phyloP scores from a whole-genome alignment of 768 basidiomycete genomes.

The Lyophyllum shimeji region DNA sequence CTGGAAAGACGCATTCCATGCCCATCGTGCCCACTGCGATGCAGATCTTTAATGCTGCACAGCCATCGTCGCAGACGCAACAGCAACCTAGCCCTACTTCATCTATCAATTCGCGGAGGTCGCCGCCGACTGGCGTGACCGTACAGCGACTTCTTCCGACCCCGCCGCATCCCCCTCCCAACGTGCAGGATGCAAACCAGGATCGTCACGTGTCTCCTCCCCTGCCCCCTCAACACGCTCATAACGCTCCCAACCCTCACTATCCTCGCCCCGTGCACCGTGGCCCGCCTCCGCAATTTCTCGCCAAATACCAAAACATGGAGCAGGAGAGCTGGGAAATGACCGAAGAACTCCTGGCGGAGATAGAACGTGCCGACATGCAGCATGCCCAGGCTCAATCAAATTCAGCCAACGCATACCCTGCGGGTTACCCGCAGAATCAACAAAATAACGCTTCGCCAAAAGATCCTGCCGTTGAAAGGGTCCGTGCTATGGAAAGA shows the following conservation, averaged over 20 bases:
- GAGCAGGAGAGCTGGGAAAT: slow-evolving; percentile 61
- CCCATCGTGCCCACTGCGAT: slow-evolving; percentile 59
- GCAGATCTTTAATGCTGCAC: slow-evolving; percentile 45
- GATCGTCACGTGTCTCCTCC: slow-evolving; percentile 36
- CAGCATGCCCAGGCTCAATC: slow-evolving; percentile 54
- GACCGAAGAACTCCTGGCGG: slow-evolving; percentile 68
- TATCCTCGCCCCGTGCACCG: slow-evolving; percentile 69
- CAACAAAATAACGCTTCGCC: slow-evolving; percentile 42
- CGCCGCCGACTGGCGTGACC: slow-evolving; percentile 36
- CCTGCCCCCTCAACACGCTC: slow-evolving; percentile 29
- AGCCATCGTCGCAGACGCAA: slow-evolving; percentile 38
- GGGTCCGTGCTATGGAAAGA: slow-evolving; percentile 51
- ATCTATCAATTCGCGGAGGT: slow-evolving; percentile 37
- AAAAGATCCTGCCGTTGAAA: slow-evolving; percentile 54
- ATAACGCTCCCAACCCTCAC: slow-evolving; percentile 38
- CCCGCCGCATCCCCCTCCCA: slow-evolving; percentile 41
- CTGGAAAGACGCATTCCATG: slow-evolving; percentile 60
- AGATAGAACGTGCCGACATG: slow-evolving; percentile 71
- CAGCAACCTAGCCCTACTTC: slow-evolving; percentile 49
- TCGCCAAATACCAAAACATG: slow-evolving; percentile 50
- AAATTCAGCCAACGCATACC: slow-evolving; percentile 31
- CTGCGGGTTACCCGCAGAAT: slow-evolving; percentile 24
- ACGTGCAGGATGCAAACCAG: slow-evolving; percentile 24
- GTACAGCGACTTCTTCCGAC: slow-evolving; percentile 40
- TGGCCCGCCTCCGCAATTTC: slow-evolving; percentile 52